Percentiles rank a stretch among this genome's conserved stretches.
These are phyloP conservation scores for Hypoxylon sp. DNA, from an alignment of 2,329 filamentous ascomycete species.

Conservation along the genomic window DNA sequence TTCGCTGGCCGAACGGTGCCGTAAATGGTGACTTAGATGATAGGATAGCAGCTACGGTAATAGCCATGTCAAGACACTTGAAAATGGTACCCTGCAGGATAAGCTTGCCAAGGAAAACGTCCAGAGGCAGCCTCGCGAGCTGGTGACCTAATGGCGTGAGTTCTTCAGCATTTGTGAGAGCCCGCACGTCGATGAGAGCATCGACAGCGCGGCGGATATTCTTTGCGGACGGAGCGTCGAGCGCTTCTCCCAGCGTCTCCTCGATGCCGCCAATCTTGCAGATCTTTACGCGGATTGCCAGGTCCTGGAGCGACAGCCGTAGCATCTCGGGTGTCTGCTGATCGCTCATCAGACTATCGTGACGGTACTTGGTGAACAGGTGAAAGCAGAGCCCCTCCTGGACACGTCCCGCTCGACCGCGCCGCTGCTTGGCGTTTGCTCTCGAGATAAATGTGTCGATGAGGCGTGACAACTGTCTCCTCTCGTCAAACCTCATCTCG, in stretches of 20 bases:
- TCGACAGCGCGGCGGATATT: constrained; percentile 95
- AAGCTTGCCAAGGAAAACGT: constrained; percentile 94
- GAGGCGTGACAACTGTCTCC: constrained; percentile 85
- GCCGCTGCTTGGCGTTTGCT: constrained; percentile 93
- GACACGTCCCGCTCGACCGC: constrained; percentile 92
- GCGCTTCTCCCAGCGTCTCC: constrained; percentile 82
- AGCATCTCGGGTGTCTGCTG: constrained; percentile 98
- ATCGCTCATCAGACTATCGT: constrained; percentile 84
- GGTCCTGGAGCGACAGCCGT: constrained; percentile 88
- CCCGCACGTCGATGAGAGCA: constrained; percentile 90
- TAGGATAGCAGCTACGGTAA: constrained; percentile 91
- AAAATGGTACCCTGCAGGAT: constrained; percentile 87
- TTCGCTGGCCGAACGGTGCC: constrained; percentile 81
- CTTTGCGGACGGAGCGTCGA: constrained; percentile 89
- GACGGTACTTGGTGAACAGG: constrained; percentile 87
- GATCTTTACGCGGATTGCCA: constrained; percentile 96
- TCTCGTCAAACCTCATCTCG: constrained; percentile 96
- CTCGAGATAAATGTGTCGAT: constrained; percentile 95
- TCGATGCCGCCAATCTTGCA: constrained; percentile 96
- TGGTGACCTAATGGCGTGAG: constrained; percentile 87
- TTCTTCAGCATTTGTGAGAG: constrained; percentile 81
- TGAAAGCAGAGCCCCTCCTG: constrained; percentile 96
- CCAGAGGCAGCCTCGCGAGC: constrained; percentile 85
- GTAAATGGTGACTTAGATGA: constrained; percentile 96
- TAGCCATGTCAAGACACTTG: constrained; percentile 87